Evolutionary conservation across 208 protist species (phyloP).

Genomic region (Polymyxa betae): DNA sequence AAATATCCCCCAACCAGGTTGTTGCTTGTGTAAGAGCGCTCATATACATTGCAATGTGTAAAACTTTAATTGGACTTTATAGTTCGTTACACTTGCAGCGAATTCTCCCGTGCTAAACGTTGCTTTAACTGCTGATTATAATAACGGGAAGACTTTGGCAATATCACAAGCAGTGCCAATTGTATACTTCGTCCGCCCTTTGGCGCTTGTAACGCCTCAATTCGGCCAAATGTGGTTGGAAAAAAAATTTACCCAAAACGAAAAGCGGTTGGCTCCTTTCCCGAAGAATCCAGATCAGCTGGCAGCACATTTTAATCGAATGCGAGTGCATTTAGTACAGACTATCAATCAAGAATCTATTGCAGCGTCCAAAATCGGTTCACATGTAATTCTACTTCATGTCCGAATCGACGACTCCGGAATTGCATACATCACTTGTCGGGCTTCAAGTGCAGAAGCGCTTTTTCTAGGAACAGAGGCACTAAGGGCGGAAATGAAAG

Average conservation of each 20-base stretch:
- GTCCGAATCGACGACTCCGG: neutral
- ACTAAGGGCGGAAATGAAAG: no score
- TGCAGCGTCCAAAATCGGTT: neutral
- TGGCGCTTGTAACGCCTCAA: neutral
- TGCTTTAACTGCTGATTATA: neutral
- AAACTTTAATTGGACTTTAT: neutral
- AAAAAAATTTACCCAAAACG: neutral
- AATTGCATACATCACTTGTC: neutral
- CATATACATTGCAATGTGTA: neutral
- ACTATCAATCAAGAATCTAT: constrained; percentile 48
- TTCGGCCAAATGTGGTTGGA: constrained; percentile 26
- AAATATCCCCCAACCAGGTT: neutral
- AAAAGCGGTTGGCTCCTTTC: neutral
- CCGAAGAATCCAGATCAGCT: neutral
- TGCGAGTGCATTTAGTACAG: constrained; percentile 21
- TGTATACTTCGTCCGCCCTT: neutral
- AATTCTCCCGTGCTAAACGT: neutral
- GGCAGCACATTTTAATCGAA: neutral
- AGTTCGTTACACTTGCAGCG: neutral
- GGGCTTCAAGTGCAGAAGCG: neutral
- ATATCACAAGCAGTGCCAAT: neutral
- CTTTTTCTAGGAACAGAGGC: no score
- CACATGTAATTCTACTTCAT: neutral
- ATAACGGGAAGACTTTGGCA: neutral
- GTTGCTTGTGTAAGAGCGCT: neutral